Percentiles rank a stretch among this genome's conserved stretches.
These are phyloP conservation scores for Ustilago lituana DNA, from an alignment of 1,284 basidiomycete species.

Conservation along the genomic window DNA sequence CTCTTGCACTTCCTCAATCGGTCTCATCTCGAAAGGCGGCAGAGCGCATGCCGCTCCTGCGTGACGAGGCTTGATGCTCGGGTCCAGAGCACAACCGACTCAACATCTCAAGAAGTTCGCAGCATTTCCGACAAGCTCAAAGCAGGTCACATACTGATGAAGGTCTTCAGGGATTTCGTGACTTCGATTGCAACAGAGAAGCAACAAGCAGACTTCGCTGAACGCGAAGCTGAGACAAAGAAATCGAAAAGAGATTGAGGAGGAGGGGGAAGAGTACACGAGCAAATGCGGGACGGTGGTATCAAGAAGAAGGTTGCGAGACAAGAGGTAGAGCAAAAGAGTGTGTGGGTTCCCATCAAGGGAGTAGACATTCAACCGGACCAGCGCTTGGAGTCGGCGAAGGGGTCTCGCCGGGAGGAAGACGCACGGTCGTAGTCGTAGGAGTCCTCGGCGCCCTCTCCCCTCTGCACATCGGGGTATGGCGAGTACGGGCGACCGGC, in stretches of 20 bases:
- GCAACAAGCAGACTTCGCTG: too few species aligned
- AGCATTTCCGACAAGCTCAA: too few species aligned
- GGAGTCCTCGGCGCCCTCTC: conserved; percentile 4
- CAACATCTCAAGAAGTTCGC: too few species aligned
- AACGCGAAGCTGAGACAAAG: neutral
- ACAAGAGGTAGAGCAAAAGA: neutral
- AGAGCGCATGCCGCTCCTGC: too few species aligned
- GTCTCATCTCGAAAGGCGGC: too few species aligned
- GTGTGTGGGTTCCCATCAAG: neutral
- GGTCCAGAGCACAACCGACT: too few species aligned
- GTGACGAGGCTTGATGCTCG: too few species aligned
- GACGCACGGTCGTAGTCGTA: conserved; percentile 28
- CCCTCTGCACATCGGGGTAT: conserved; percentile 42
- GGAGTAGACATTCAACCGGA: conserved; percentile 14
- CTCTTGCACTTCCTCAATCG: neutral
- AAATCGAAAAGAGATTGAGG: conserved; percentile 10
- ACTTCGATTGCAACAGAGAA: conserved; percentile 7
- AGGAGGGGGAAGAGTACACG: neutral
- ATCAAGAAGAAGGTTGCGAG: conserved; percentile 1
- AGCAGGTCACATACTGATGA: too few species aligned
- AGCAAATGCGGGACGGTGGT: conserved; percentile 12
- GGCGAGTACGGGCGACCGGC: conserved; percentile 38
- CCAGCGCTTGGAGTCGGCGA: conserved; percentile 28
- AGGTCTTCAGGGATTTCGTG: too few species aligned
- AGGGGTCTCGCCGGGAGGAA: conserved; percentile 21